Conservation (phyloP, 345 rosid genomes). For the Arabidopsis suecica region DNA sequence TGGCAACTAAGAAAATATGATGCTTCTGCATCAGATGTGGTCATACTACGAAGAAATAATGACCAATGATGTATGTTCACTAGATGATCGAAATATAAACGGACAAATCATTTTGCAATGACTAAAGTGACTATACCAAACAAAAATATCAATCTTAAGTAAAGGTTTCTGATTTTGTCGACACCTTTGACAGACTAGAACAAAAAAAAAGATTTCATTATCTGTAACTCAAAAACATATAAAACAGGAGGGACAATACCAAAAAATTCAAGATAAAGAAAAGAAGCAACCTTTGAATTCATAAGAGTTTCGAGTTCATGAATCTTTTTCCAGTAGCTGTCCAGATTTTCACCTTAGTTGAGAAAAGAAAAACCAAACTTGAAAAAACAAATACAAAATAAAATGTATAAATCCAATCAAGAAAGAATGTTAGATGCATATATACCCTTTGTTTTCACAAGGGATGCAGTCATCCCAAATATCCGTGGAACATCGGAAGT, state of each 20-base stretch:
- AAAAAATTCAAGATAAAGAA: slow-evolving; percentile 25
- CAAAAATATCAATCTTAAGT: background rate
- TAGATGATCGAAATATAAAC: background rate
- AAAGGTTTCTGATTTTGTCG: background rate
- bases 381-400: background rate
- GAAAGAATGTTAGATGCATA: slow-evolving; percentile 18
- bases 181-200: background rate
- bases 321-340: slow-evolving; percentile 62
- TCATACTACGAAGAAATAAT: background rate
- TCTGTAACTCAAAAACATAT: background rate
- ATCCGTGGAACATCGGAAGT: slow-evolving; percentile 64
- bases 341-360: slow-evolving; percentile 50
- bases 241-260: slow-evolving; percentile 10
- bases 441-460: slow-evolving; percentile 78
- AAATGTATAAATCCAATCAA: slow-evolving; percentile 3
- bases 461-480: slow-evolving; percentile 97
- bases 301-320: slow-evolving; percentile 68
- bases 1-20: background rate
- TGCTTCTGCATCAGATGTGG: background rate
- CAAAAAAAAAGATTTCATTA: background rate
- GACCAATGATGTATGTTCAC: background rate
- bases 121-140: background rate
- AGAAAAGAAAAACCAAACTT: slow-evolving; percentile 14
- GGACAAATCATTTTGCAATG: background rate
- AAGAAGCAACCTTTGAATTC: slow-evolving; percentile 77